Evolutionary conservation across 306 rosid species (phyloP).

Genomic region (Parietaria judaica): DNA sequence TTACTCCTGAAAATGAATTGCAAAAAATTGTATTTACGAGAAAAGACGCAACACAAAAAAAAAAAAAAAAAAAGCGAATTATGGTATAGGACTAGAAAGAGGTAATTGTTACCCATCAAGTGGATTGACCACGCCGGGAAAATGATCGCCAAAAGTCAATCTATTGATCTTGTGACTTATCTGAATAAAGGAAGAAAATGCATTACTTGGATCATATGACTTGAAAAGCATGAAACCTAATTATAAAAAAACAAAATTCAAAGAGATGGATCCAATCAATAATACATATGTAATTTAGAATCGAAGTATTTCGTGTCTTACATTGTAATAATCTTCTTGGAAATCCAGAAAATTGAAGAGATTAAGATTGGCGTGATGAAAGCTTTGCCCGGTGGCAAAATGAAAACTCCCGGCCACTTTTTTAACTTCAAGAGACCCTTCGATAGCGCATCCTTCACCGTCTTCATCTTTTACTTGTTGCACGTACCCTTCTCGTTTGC

Average conservation of each 20-base stretch:
- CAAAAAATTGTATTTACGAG: background rate
- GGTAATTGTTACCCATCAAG: slow-evolving; percentile 69
- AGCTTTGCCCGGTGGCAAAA: slow-evolving; percentile 73
- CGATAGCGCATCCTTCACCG: slow-evolving; percentile 90
- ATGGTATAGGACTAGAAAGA: slow-evolving; percentile 18
- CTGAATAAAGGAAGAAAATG: slow-evolving; percentile 43
- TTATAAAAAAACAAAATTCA: background rate
- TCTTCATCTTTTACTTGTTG: slow-evolving; percentile 76
- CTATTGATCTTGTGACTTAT: slow-evolving; percentile 74
- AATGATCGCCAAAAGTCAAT: slow-evolving; percentile 70
- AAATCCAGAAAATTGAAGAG: slow-evolving; percentile 47
- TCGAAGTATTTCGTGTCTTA: slow-evolving; percentile 24
- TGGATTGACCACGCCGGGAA: slow-evolving; percentile 80
- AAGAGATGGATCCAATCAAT: slow-evolving; percentile 6
- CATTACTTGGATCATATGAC: background rate
- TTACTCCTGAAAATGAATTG: slow-evolving; percentile 48
- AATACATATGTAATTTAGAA: slow-evolving; percentile 4
- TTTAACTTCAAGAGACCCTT: slow-evolving; percentile 80
- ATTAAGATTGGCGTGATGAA: slow-evolving; percentile 56
- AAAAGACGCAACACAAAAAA: slow-evolving; percentile 4
- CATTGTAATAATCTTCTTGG: slow-evolving; percentile 49
- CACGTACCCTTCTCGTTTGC: slow-evolving; percentile 83
- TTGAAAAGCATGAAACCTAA: background rate
- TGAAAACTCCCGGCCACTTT: slow-evolving; percentile 90
- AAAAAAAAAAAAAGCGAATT: slow-evolving; percentile 1